These are phyloP conservation scores for Leccinum subgranulosum DNA, from an alignment of 768 basidiomycete species.

Conservation along the genomic window DNA sequence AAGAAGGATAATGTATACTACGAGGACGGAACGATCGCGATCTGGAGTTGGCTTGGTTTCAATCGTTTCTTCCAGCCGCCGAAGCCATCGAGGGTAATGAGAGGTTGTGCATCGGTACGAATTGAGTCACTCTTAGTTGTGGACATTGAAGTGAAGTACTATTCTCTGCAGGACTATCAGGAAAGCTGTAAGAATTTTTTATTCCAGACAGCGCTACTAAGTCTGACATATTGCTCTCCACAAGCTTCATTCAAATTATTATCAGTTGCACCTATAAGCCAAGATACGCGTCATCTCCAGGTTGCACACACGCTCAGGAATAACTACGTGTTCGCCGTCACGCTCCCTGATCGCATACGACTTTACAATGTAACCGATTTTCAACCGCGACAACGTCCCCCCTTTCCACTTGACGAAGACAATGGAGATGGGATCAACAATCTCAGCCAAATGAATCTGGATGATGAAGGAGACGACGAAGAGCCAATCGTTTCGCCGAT, in stretches of 20 bases:
- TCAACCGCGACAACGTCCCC: slow-evolving; percentile 39
- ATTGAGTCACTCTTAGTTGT: neutral
- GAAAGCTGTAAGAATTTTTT: slow-evolving; percentile 57
- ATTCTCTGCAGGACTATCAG: slow-evolving; percentile 59
- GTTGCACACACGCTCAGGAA: slow-evolving; percentile 43
- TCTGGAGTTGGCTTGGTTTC: slow-evolving; percentile 70
- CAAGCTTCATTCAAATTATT: slow-evolving; percentile 67
- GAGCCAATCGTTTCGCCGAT: slow-evolving; percentile 9
- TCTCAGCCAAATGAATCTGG: slow-evolving; percentile 24
- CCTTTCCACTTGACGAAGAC: slow-evolving; percentile 38
- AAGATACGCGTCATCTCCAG: slow-evolving; percentile 34
- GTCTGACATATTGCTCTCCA: slow-evolving; percentile 3
- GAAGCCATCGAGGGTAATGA: slow-evolving; percentile 37
- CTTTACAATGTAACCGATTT: slow-evolving; percentile 49
- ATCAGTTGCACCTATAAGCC: slow-evolving; percentile 46
- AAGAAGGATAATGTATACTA: slow-evolving; percentile 25
- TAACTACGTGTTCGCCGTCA: slow-evolving; percentile 53
- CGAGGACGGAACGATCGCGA: slow-evolving; percentile 49
- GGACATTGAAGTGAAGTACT: slow-evolving; percentile 4
- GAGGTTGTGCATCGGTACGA: slow-evolving; percentile 62
- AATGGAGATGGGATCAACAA: slow-evolving; percentile 20
- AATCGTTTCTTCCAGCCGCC: slow-evolving; percentile 57
- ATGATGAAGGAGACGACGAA: slow-evolving; percentile 27
- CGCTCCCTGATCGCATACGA: slow-evolving; percentile 38
- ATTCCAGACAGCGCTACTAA: neutral